These are phyloP conservation scores for Ogataea dorogensis DNA, from an alignment of 805 yeast species.

Conservation along the genomic window DNA sequence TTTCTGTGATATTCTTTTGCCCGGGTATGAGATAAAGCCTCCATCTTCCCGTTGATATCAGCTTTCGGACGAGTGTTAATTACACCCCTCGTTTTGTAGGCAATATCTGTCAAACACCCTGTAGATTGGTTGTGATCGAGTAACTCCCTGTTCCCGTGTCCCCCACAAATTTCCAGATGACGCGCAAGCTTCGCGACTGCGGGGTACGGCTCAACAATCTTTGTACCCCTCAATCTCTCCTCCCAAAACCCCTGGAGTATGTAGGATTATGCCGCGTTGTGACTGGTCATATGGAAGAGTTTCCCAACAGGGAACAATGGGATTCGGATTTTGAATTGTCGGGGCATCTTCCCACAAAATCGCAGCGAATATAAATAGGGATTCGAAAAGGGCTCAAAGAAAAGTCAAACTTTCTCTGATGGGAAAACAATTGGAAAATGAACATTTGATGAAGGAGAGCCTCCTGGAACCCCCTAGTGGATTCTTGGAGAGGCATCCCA, in stretches of 20 bases:
- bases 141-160: conserved; percentile 9
- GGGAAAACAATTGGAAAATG: conserved; percentile 31
- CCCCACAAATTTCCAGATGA: conserved; percentile 3
- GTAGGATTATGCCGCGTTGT: conserved; percentile 2
- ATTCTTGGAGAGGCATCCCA: conserved; percentile 41
- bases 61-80: too few relatives aligned
- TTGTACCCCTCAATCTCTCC: conserved; percentile 14
- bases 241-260: conserved; percentile 4
- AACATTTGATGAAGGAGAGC: conserved; percentile 32
- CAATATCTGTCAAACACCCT: too few relatives aligned
- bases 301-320: neutral
- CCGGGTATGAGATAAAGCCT: too few relatives aligned
- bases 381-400: neutral
- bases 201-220: conserved; percentile 4
- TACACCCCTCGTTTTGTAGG: too few relatives aligned
- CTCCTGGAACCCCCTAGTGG: conserved; percentile 35
- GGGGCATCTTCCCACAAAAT: conserved; percentile 1
- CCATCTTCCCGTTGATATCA: too few relatives aligned
- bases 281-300: conserved; percentile 3
- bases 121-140: too few relatives aligned
- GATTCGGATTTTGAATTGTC: neutral
- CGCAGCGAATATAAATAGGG: conserved; percentile 2
- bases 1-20: too few relatives aligned
- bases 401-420: neutral
- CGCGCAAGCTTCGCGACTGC: conserved; percentile 4